A percentile compares a stretch with the other conserved stretches of the same genome.
Evolutionary conservation across 2,329 filamentous ascomycete genomes (phyloP).

Genomic region (Hortaea sp.): DNA sequence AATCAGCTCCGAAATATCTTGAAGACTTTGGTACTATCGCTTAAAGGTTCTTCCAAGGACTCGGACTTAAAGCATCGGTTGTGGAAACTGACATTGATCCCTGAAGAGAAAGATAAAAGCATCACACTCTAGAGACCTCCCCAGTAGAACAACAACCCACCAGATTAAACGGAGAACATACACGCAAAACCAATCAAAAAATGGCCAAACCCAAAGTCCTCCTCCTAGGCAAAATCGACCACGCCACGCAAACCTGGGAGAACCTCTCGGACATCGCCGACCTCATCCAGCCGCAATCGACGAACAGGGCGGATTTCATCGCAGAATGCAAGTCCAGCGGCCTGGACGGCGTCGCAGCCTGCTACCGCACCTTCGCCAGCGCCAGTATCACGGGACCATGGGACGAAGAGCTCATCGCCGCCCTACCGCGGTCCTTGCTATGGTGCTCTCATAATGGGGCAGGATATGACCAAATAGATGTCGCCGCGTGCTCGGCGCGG

Average conservation of each 20-base stretch:
- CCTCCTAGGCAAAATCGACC: constrained; percentile 52
- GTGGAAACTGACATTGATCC: too few species aligned
- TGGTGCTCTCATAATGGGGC: constrained; percentile 28
- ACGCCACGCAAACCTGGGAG: constrained; percentile 57
- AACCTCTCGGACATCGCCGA: constrained; percentile 52
- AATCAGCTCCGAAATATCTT: too few species aligned
- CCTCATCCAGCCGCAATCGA: constrained; percentile 52
- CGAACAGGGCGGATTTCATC: constrained; percentile 50
- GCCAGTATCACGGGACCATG: constrained; percentile 54
- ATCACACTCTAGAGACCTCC: too few species aligned
- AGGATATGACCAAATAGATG: constrained; percentile 76
- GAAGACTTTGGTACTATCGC: too few species aligned
- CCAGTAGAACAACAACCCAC: too few species aligned
- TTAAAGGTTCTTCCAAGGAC: too few species aligned
- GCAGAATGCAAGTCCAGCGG: constrained; percentile 44
- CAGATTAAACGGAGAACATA: too few species aligned
- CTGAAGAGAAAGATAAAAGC: too few species aligned
- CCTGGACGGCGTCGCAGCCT: constrained; percentile 45
- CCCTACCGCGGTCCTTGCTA: constrained; percentile 42
- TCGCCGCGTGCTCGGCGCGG: constrained; percentile 58
- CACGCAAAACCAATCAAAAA: neutral
- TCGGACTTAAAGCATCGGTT: too few species aligned
- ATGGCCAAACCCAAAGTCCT: constrained; percentile 49
- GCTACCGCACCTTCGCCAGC: constrained; percentile 47
- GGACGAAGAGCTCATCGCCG: constrained; percentile 42